Evolutionary conservation across 352 stramenopile genomes (phyloP).

Genomic region (Phytophthora fragariae): DNA sequence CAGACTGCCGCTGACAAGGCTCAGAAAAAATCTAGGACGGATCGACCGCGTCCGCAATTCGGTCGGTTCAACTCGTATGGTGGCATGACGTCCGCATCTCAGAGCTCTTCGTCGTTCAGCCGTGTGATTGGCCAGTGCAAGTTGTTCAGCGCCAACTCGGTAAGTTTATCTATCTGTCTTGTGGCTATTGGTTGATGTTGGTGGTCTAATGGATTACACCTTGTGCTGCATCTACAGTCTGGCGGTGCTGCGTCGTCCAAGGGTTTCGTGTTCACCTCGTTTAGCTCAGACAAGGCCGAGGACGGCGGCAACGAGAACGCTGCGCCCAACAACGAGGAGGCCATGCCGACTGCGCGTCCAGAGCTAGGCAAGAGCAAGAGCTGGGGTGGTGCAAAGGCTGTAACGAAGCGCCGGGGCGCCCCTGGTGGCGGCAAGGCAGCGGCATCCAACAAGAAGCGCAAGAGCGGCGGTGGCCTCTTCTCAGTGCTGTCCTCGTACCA

Average conservation of each 20-base stretch:
- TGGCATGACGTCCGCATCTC: conserved; percentile 48
- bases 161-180: conserved; percentile 32
- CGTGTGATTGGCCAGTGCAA: conserved; percentile 77
- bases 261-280: conserved; percentile 84
- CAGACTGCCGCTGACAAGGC: background rate
- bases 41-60: conserved; percentile 42
- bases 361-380: conserved; percentile 65
- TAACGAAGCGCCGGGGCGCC: conserved; percentile 32
- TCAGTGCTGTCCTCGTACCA: conserved; percentile 79
- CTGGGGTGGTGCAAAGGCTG: conserved; percentile 37
- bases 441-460: conserved; percentile 43
- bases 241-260: conserved; percentile 48
- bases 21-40: conserved; percentile 19
- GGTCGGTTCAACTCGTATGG: conserved; percentile 66
- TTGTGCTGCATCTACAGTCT: conserved; percentile 17
- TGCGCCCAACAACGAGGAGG: conserved; percentile 36
- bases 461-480: conserved; percentile 66
- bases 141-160: conserved; percentile 70
- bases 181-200: background rate
- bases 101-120: conserved; percentile 71
- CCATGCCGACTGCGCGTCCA: conserved; percentile 16
- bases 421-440: conserved; percentile 1
- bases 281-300: conserved; percentile 54
- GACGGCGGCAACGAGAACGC: conserved; percentile 48
- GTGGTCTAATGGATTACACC: conserved; percentile 9